Evolutionary conservation across 2,329 filamentous ascomycete genomes (phyloP), one percentile per base, ranked within the genome.

Genomic region (Phyllachora maydis): DNA sequence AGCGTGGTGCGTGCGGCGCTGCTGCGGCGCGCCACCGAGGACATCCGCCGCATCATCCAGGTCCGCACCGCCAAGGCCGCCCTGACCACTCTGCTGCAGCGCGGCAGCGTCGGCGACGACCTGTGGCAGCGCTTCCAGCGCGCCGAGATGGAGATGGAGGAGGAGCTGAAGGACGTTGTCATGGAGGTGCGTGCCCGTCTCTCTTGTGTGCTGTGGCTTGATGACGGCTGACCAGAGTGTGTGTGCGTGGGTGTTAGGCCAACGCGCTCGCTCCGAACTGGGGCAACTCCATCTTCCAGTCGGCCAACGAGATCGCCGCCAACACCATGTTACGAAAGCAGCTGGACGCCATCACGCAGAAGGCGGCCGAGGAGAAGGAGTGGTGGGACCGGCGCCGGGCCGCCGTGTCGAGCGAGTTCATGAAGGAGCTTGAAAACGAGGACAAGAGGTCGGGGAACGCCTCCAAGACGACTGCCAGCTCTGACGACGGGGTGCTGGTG

Each of bases 91-190:
- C 54, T 98, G 34, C 50, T 95, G 37, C 81, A 91, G 50, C 64
- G 81, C 32, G 88, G 88, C 23, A 91, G 81, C 40, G 82, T 98
- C 2, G 85, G 88, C 9, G 88, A 98, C 45, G 88, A 98, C 47
- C 51, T 98, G 35, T 92, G 82, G 76, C 79, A 93, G 55, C 64
- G 85, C 18, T 92, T 95, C 48, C 52, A 72, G 49, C 65, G 81
- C 23, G 88, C 85, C 1, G 88, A 98, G 63, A 83, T 90, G 55
- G 88, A 98, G 52, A 90, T 95, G 59, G 83, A 98, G 52, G 79
- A 82, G 35, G 88, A 98, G 52, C 59, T 98, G 30, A 68, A 79
- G 38, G 88, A 98, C 49, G 85, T 95, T 13, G 82, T 95, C 16
- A 66, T 71, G 37, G 85, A 95, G 70, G 82, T 90, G 47, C 31